phyloP scores from a whole-genome alignment of 352 stramenopile species.

The Phytophthora vignae region DNA sequence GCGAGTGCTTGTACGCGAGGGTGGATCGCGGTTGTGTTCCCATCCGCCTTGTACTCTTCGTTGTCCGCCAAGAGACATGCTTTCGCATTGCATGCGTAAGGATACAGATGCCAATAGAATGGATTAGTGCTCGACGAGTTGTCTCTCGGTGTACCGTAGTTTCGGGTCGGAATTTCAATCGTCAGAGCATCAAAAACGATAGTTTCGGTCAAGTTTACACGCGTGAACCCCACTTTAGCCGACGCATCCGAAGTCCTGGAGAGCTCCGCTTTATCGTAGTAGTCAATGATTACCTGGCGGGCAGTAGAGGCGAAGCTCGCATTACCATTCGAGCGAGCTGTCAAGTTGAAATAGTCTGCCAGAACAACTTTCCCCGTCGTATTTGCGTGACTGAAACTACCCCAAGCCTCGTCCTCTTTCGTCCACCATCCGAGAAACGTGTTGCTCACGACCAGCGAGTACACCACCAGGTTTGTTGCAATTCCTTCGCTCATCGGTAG shows the following conservation, averaged over 20 bases:
- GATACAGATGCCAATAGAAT: neutral
- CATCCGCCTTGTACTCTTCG: neutral
- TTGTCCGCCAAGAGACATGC: neutral
- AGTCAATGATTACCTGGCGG: slow-evolving; percentile 3
- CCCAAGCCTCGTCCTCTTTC: neutral
- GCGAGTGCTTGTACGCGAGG: slow-evolving; percentile 23
- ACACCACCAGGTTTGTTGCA: slow-evolving; percentile 17
- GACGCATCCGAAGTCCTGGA: slow-evolving; percentile 8
- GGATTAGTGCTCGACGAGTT: slow-evolving; percentile 10
- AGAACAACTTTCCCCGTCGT: neutral
- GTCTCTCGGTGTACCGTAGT: neutral
- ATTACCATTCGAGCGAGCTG: neutral
- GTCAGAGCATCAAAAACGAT: slow-evolving; percentile 17
- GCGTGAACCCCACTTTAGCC: slow-evolving; percentile 17
- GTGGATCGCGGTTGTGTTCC: slow-evolving; percentile 6
- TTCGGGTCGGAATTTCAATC: slow-evolving; percentile 13
- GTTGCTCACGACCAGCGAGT: slow-evolving; percentile 10
- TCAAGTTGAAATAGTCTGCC: slow-evolving; percentile 17
- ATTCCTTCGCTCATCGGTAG: slow-evolving; percentile 11
- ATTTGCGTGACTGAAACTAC: neutral
- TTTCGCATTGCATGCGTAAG: neutral
- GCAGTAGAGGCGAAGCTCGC: neutral
- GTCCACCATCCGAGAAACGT: slow-evolving; percentile 17
- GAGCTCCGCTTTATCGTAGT: slow-evolving; percentile 13
- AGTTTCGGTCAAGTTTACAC: slow-evolving; percentile 3